Evolutionary conservation across 768 basidiomycete species (phyloP).

Genomic region (Boletus rubescentipes): DNA sequence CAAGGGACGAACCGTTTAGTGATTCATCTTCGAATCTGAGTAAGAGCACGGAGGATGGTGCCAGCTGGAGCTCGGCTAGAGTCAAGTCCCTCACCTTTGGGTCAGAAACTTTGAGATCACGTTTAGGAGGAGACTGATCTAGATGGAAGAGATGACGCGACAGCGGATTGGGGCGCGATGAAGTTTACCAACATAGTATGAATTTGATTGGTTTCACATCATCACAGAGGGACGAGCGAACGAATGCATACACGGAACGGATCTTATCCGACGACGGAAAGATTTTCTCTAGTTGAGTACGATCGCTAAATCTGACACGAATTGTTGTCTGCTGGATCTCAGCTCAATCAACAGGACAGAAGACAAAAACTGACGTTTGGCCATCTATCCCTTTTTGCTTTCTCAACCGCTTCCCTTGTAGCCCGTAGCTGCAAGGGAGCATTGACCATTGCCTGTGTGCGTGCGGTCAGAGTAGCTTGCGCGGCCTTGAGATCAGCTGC

Average conservation of each 20-base stretch:
- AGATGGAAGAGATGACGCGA: neutral
- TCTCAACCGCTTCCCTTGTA: conserved; percentile 59
- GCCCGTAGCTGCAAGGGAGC: conserved; percentile 70
- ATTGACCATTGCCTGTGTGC: conserved; percentile 60
- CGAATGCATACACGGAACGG: conserved; percentile 80
- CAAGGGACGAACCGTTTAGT: conserved; percentile 54
- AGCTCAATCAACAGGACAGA: neutral
- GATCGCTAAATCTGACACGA: conserved; percentile 77
- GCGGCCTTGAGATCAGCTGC: conserved; percentile 67
- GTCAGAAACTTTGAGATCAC: conserved; percentile 83
- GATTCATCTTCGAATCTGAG: conserved; percentile 72
- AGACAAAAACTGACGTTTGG: conserved; percentile 51
- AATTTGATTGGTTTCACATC: conserved; percentile 81
- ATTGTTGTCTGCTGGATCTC: conserved; percentile 64
- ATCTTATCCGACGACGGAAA: conserved; percentile 83
- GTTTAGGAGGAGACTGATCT: conserved; percentile 83
- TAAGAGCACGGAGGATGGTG: conserved; percentile 77
- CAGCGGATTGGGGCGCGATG: neutral
- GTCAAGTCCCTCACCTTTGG: conserved; percentile 64
- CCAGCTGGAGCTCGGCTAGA: conserved; percentile 67
- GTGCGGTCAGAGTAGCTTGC: conserved; percentile 60
- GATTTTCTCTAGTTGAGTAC: conserved; percentile 73
- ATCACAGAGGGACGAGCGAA: conserved; percentile 65
- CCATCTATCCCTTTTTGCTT: conserved; percentile 64
- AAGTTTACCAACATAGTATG: conserved; percentile 63